Base-by-base conservation (phyloP, 1,284 basidiomycete species). In the Sporisorium reilianum region DNA sequence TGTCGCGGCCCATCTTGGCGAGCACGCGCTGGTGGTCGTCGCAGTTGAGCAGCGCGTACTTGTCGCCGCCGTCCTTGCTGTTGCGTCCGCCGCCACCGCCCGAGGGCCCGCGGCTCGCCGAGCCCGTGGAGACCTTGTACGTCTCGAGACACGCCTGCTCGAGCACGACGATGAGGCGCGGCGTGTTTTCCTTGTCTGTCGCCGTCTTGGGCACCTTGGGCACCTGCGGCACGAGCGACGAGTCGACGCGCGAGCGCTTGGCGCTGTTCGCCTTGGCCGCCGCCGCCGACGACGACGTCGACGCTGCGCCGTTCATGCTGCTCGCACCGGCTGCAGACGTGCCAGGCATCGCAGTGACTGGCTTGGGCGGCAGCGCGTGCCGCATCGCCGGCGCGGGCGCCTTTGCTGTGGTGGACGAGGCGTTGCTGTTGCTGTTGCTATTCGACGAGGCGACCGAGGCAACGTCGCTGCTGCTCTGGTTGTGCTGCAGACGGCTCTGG, bases 1-100 rank as follows among this genome's bases (percentile, higher is more conserved):
- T 99, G 86, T 99, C 97, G 79, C 96, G 89, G 28, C 95, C 94
- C 4, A 95, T 97, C 87, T 97, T 98, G 8, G 97, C 96, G 65
- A 99, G 88, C 72, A 99, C 97, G 53, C 96, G 94, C 85, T 99
- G 96, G 86, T 99, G 96, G 61, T 99, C 96, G 85, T 99, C 96
- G 86, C 97, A 99, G 86, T 99, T 99, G 77, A 99, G 87, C 64
- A 99, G 87, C 18, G 95, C 95, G 86, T 98, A 98, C 87, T 98
- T 97, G 74, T 94, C 93, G 8, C 78, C 80, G 1, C 75, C 78
- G 44, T 80, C 81, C 54, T 80, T 80, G 56, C 55, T 60, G 52
- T 61, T 62, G 16, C 77, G 32, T 28, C 57, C 55, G 26, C 70
- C 60, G 2, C 86, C 88, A 5, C 87, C 88, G 45, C 87, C 87